Evolutionary conservation across 208 protist species (phyloP).

Genomic region (Leishmania tarentolae): DNA sequence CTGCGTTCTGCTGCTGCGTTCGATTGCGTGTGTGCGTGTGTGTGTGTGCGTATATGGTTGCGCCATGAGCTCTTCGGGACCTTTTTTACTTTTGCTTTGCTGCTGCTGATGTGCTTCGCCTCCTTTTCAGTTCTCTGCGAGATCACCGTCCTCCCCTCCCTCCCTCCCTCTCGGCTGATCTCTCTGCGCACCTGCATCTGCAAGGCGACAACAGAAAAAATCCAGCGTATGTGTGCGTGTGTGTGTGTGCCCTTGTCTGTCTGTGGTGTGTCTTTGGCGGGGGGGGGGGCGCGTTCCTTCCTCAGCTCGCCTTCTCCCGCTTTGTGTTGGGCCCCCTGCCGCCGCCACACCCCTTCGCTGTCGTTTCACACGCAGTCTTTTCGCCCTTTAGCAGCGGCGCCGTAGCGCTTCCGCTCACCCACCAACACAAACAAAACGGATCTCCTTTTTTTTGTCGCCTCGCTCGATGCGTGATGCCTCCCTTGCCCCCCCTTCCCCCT

Average conservation of each 20-base stretch:
- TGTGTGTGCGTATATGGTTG: too few species aligned
- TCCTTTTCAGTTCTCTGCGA: slow-evolving; percentile 10
- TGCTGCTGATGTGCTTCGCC: neutral
- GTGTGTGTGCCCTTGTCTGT: neutral
- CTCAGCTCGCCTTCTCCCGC: neutral
- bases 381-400: neutral
- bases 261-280: neutral
- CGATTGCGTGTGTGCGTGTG: too few species aligned
- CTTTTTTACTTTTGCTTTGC: too few species aligned
- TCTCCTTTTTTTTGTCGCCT: slow-evolving; percentile 16
- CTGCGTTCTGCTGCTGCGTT: too few species aligned
- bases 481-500: neutral
- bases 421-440: neutral
- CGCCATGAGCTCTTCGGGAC: too few species aligned
- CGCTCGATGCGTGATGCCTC: neutral
- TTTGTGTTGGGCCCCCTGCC: neutral
- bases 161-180: neutral
- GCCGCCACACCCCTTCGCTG: neutral
- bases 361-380: neutral
- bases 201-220: neutral
- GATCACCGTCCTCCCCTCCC: neutral
- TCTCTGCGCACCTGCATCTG: neutral
- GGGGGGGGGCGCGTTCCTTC: neutral
- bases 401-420: neutral
- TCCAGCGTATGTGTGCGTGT: neutral